phyloP scores from a whole-genome alignment of 169 alveolate species.

The Eimeria sp. region DNA sequence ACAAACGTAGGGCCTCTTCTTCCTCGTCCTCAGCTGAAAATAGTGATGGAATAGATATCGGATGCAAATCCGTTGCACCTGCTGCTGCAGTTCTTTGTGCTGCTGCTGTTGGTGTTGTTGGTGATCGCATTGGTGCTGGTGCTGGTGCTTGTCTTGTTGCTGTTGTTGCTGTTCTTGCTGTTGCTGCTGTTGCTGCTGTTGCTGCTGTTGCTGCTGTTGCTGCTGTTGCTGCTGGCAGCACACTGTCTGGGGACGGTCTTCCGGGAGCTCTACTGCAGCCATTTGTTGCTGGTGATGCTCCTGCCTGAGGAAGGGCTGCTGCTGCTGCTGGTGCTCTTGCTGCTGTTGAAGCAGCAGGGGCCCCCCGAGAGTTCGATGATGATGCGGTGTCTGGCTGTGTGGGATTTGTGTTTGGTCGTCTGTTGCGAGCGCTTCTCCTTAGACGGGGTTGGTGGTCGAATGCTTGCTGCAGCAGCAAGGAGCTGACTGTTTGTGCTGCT shows the following conservation, averaged over 20 bases:
- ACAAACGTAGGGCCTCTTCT: neutral
- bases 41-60: neutral
- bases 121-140: no score
- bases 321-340: neutral
- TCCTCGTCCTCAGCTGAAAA: neutral
- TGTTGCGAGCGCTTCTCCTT: neutral
- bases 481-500: neutral
- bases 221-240: slow-evolving; percentile 8
- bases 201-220: neutral
- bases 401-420: neutral
- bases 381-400: neutral
- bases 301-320: neutral
- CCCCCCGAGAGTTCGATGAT: neutral
- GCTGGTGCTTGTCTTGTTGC: neutral
- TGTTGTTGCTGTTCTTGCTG: neutral
- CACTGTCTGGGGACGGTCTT: neutral
- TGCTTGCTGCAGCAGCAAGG: slow-evolving; percentile 3
- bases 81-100: neutral
- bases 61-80: neutral
- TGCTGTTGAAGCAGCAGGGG: slow-evolving; percentile 19
- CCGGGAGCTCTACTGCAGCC: neutral
- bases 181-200: neutral
- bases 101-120: neutral
- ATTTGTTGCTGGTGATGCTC: neutral
- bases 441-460: neutral